Base-by-base conservation (phyloP, 176 grass and related monocot species). In the Cenchrus americanus region DNA sequence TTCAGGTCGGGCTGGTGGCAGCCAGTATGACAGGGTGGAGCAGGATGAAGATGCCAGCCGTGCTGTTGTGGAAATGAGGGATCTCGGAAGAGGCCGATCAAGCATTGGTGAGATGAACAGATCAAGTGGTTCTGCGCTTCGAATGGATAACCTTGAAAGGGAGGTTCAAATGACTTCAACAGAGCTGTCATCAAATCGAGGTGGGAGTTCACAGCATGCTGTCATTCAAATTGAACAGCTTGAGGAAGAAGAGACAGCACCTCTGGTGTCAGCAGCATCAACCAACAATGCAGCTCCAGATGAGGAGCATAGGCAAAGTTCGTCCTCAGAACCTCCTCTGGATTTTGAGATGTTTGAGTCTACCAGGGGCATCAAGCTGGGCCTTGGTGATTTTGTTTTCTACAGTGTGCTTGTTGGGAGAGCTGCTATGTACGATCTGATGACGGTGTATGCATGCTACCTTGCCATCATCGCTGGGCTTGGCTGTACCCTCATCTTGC, bases 381-480 rank as follows among this genome's bases (percentile, higher is more conserved):
- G 96, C 61, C 85, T 96, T 23, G 93, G 96, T 17, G 96, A 99
- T 91, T 99, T 99, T 76, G 86, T 99, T 66, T 99, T 96, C 89
- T 99, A 96, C 60, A 99, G 93, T 24, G 96, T 99, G 62, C 90
- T 99, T 53, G 96, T 96, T 44, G 96, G 96, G 82, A 94, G 93
- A 71, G 96, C 96, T 52, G 93, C 96, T 0, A 99, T 99, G 96
- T 99, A 99, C 72, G 96, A 96, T 87, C 78, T 99, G 75, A 99
- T 96, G 93, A 99, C 93, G 3, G 96, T 99, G 15, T 99, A 96
- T 78, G 96, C 96, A n/a, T 99, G 96, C 83, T 99, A 99, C 83
- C 93, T 99, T 62, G 96, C 93, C 46, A 99, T 96, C 78, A 94
- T 99, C 83, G 88, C 96, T 21, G 96, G 96, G 41, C 93, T 99